Percentiles rank a stretch among this genome's conserved stretches.
Conservation (phyloP, 1,139 yeast species). For the Candida sp. region DNA sequence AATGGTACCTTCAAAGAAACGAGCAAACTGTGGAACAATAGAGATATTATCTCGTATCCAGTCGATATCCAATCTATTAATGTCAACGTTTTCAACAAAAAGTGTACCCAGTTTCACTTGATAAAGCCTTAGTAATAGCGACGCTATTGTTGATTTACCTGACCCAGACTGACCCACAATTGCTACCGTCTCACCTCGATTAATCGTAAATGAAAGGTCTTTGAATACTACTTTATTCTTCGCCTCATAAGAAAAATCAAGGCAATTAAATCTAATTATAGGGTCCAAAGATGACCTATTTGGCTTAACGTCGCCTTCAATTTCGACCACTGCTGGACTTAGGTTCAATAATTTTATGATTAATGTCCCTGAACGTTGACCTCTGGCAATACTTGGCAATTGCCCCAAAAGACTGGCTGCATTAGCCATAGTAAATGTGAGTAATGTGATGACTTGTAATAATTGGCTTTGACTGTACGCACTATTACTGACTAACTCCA, state of each 20-base stretch:
- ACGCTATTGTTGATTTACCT: constrained; percentile 71
- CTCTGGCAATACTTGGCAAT: constrained; percentile 76
- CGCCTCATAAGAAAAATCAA: constrained; percentile 48
- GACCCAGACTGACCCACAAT: constrained; percentile 76
- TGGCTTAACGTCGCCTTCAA: constrained; percentile 20
- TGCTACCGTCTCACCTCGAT: constrained; percentile 51
- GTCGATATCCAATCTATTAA: constrained; percentile 41
- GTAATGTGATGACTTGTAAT: constrained; percentile 66
- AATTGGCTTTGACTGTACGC: constrained; percentile 56
- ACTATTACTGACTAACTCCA: constrained; percentile 55
- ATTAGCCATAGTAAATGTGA: constrained; percentile 69
- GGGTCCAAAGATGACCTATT: constrained; percentile 7
- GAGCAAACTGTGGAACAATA: constrained; percentile 67
- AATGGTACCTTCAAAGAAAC: constrained; percentile 64
- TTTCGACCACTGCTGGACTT: constrained; percentile 26
- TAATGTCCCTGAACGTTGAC: constrained; percentile 66
- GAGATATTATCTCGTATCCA: constrained; percentile 54
- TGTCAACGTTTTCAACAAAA: constrained; percentile 33
- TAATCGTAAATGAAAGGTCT: constrained; percentile 37
- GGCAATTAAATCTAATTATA: constrained; percentile 37
- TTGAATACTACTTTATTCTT: constrained; percentile 24
- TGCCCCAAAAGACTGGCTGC: constrained; percentile 58
- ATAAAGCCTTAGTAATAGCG: constrained; percentile 53
- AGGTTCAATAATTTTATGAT: constrained; percentile 43
- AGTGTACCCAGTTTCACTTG: constrained; percentile 13